These are phyloP conservation scores for Microdochium nivale DNA, from an alignment of 2,329 filamentous ascomycete species.

Conservation along the genomic window DNA sequence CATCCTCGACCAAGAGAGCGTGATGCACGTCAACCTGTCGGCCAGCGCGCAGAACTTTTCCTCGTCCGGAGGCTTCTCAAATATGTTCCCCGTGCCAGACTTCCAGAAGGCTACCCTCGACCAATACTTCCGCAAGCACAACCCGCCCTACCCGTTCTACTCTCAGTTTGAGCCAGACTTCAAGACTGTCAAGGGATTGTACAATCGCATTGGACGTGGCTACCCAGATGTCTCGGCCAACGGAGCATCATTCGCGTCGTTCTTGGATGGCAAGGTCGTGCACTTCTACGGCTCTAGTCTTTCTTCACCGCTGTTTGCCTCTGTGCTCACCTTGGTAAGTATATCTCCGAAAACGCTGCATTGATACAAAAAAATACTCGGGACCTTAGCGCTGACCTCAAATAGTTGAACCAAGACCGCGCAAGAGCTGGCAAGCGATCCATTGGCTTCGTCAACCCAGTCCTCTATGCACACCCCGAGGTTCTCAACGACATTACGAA, in stretches of 20 bases:
- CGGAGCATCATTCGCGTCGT: background rate
- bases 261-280: background rate
- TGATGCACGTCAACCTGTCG: constrained; percentile 12
- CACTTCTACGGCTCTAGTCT: constrained; percentile 23
- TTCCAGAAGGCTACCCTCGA: constrained; percentile 30
- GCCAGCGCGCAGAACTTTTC: constrained; percentile 13
- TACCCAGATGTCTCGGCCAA: constrained; percentile 3
- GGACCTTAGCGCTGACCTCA: background rate
- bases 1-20: constrained; percentile 6
- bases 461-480: constrained; percentile 13
- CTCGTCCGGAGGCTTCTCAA: constrained; percentile 32
- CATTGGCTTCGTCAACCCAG: constrained; percentile 28
- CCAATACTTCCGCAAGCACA: constrained; percentile 23
- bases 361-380: background rate
- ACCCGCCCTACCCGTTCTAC: constrained; percentile 1
- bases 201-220: constrained; percentile 1
- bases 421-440: constrained; percentile 21
- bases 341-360: background rate
- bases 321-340: constrained; percentile 42
- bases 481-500: constrained; percentile 14
- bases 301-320: constrained; percentile 44
- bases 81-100: constrained; percentile 28
- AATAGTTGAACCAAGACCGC: constrained; percentile 24
- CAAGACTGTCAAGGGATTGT: constrained; percentile 1
- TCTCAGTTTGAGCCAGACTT: constrained; percentile 1